phyloP scores from a whole-genome alignment of 176 grass and related monocot species.

The Areca catechu region DNA sequence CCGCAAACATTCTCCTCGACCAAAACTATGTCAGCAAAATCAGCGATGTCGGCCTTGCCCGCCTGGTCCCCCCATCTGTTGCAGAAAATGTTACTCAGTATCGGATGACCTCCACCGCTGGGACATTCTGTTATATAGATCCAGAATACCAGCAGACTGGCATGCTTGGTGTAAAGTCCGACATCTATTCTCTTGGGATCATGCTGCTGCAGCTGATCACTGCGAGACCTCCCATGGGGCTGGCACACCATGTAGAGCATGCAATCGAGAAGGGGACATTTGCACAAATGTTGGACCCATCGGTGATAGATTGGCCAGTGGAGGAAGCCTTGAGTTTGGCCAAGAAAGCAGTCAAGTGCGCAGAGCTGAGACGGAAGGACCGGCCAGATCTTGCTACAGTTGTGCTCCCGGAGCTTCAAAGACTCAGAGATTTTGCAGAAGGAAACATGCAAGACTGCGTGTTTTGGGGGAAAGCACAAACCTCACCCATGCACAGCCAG shows the following conservation, averaged over 20 bases:
- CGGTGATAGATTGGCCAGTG: conserved; percentile 24
- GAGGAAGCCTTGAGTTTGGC: conserved; percentile 25
- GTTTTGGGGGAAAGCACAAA: no score
- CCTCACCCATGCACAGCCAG: neutral
- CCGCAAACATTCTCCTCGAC: conserved; percentile 17
- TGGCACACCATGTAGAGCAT: conserved; percentile 17
- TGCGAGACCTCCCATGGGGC: conserved; percentile 25
- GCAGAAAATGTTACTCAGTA: conserved; percentile 34
- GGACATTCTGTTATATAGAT: conserved; percentile 45
- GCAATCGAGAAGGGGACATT: conserved; percentile 20
- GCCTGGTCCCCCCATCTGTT: conserved; percentile 6
- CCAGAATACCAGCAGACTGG: conserved; percentile 43
- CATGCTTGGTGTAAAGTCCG: conserved; percentile 35
- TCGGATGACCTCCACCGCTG: conserved; percentile 28
- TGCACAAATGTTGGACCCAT: conserved; percentile 25
- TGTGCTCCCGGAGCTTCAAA: conserved; percentile 30
- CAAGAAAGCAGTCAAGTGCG: conserved; percentile 23
- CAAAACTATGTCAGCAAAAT: conserved; percentile 17
- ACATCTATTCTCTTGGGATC: conserved; percentile 37
- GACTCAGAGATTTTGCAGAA: conserved; percentile 22
- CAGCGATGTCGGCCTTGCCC: conserved; percentile 13
- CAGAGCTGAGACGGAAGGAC: conserved; percentile 31
- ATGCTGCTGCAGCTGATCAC: conserved; percentile 41
- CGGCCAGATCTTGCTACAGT: conserved; percentile 28
- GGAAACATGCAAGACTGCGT: neutral